phyloP scores from a whole-genome alignment of 345 rosid genomes.

The Brassica carinata region DNA sequence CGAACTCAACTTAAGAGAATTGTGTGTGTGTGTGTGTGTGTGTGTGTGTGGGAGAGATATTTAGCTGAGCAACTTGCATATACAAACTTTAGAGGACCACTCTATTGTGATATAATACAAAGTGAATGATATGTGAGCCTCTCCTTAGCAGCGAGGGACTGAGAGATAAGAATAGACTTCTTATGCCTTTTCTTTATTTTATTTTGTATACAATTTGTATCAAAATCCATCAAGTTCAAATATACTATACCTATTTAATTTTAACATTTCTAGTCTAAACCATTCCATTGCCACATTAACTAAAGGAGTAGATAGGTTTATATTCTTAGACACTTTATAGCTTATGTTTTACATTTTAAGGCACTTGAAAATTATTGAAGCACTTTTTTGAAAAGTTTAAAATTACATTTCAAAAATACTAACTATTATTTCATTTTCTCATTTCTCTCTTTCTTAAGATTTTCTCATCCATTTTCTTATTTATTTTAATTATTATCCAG shows the following conservation, averaged over 20 bases:
- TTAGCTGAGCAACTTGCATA: constrained; percentile 20
- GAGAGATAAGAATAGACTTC: constrained; percentile 36
- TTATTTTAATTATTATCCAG: no score
- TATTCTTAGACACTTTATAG: neutral
- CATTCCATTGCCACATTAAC: neutral
- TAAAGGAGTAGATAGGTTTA: neutral
- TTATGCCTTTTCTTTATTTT: constrained; percentile 14
- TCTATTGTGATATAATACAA: constrained; percentile 20
- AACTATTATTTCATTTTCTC: neutral
- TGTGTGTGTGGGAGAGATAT: neutral
- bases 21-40: neutral
- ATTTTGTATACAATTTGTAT: neutral
- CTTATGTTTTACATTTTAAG: neutral
- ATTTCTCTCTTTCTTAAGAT: neutral
- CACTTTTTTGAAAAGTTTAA: neutral
- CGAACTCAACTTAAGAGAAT: neutral
- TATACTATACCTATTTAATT: neutral
- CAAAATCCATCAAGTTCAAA: neutral
- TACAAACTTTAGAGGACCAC: constrained; percentile 36
- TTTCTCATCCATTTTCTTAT: neutral
- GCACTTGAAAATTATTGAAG: neutral
- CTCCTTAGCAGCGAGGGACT: constrained; percentile 24
- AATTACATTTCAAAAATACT: neutral
- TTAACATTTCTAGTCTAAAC: neutral
- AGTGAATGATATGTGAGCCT: constrained; percentile 39